These are phyloP conservation scores for Odontarrhena argentea DNA, from an alignment of 345 rosid genomes.

Conservation along the genomic window DNA sequence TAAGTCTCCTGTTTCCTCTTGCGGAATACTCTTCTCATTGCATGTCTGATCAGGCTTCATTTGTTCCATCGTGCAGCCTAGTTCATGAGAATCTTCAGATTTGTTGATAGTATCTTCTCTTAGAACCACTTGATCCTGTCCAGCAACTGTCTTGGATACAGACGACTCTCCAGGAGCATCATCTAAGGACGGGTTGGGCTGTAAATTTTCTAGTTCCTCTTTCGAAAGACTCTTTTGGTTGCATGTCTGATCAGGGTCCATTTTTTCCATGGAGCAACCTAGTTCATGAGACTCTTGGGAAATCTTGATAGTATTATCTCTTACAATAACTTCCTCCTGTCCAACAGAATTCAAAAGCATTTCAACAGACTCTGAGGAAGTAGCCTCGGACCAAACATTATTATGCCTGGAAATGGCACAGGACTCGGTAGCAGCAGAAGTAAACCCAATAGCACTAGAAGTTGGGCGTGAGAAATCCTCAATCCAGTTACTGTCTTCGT, in stretches of 20 bases:
- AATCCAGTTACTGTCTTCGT: constrained; percentile 89
- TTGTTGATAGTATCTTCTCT: constrained; percentile 50
- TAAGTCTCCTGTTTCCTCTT: constrained; percentile 44
- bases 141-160: constrained; percentile 38
- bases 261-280: constrained; percentile 63
- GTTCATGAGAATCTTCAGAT: constrained; percentile 70
- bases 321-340: constrained; percentile 69
- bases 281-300: constrained; percentile 73
- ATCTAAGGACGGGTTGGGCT: constrained; percentile 41
- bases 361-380: constrained; percentile 89
- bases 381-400: constrained; percentile 99
- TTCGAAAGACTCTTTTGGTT: constrained; percentile 41
- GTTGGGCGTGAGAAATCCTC: constrained; percentile 75
- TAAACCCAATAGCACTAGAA: constrained; percentile 70
- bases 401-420: constrained; percentile 76
- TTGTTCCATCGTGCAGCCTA: constrained; percentile 64
- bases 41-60: constrained; percentile 68
- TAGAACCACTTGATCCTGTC: constrained; percentile 44
- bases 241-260: constrained; percentile 65
- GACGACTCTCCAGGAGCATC: constrained; percentile 46
- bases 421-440: constrained; percentile 75
- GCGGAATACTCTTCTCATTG: constrained; percentile 42
- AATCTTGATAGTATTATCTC: constrained; percentile 50
- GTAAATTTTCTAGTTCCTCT: constrained; percentile 44
- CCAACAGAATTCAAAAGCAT: constrained; percentile 96